These are phyloP conservation scores for Selaginella moellendorffii DNA, from an alignment of 75 land plant species.

Conservation along the genomic window DNA sequence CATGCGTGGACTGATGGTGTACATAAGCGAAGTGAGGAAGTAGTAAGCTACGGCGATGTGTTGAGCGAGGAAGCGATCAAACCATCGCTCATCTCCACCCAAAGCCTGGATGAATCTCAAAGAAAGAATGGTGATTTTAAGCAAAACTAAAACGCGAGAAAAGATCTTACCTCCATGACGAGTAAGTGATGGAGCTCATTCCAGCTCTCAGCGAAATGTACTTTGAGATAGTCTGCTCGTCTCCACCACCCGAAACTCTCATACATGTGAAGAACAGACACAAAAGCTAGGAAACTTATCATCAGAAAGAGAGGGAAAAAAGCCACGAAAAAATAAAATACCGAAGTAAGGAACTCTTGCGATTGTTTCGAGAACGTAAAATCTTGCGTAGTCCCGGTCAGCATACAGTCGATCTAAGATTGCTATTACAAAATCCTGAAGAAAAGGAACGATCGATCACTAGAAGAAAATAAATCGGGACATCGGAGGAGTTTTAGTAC, in stretches of 20 bases:
- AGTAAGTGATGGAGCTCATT: constrained; percentile 98
- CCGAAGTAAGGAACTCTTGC: constrained; percentile 98
- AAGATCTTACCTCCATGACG: constrained; percentile 93
- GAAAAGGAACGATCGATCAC: too few relatives aligned
- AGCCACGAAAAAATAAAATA: constrained; percentile 9
- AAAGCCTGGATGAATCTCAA: constrained; percentile 43
- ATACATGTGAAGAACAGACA: constrained; percentile 93
- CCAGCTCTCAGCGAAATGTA: constrained; percentile 99
- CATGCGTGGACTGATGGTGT: constrained; percentile 87
- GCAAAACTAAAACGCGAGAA: too few relatives aligned
- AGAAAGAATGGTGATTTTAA: too few relatives aligned
- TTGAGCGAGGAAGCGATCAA: constrained; percentile 87
- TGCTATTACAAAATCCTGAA: constrained; percentile 82
- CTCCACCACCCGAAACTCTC: constrained; percentile 99
- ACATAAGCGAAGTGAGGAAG: constrained; percentile 80
- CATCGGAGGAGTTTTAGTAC: constrained; percentile 17
- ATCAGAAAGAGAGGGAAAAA: background rate
- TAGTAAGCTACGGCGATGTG: constrained; percentile 71
- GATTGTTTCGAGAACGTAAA: constrained; percentile 91
- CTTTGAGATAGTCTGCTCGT: constrained; percentile 87
- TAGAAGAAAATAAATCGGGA: background rate
- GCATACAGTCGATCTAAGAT: constrained; percentile 61
- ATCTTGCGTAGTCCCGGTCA: constrained; percentile 68
- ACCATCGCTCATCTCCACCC: constrained; percentile 90
- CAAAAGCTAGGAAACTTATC: constrained; percentile 47